Evolutionary conservation across 208 protist genomes (phyloP).

Genomic region (Leishmania amazonensis): DNA sequence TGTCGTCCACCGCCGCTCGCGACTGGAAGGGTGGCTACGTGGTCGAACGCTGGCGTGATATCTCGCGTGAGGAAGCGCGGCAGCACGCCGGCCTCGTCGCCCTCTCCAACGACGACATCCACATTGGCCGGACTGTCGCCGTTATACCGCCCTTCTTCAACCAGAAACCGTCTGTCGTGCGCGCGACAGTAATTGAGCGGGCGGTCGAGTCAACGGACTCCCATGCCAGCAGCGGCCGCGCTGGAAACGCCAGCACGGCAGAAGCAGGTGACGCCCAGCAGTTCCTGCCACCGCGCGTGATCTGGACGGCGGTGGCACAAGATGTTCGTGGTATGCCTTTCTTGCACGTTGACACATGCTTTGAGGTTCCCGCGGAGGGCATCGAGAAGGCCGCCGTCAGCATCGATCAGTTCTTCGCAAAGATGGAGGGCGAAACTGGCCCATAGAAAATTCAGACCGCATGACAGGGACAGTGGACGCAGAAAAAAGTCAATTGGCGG

Average conservation of each 20-base stretch:
- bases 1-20: background rate
- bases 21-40: slow-evolving; percentile 53
- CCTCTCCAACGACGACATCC: slow-evolving; percentile 40
- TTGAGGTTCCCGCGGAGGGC: slow-evolving; percentile 41
- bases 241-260: background rate
- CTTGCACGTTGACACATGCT: slow-evolving; percentile 59
- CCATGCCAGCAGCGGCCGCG: background rate
- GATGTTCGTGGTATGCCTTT: slow-evolving; percentile 54
- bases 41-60: slow-evolving; percentile 60
- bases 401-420: slow-evolving; percentile 75
- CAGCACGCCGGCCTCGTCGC: slow-evolving; percentile 37
- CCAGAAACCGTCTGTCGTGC: slow-evolving; percentile 65
- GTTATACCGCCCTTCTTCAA: slow-evolving; percentile 65
- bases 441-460: background rate
- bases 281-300: slow-evolving; percentile 14
- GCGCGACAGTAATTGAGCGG: slow-evolving; percentile 64
- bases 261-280: background rate
- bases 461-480: background rate
- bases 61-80: slow-evolving; percentile 44
- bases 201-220: slow-evolving; percentile 8
- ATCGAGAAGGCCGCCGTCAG: slow-evolving; percentile 34
- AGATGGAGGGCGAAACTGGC: background rate
- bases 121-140: slow-evolving; percentile 57
- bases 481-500: background rate
- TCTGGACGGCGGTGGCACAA: slow-evolving; percentile 67